phyloP scores from a whole-genome alignment of 768 basidiomycete species.

The Mycena filopes region DNA sequence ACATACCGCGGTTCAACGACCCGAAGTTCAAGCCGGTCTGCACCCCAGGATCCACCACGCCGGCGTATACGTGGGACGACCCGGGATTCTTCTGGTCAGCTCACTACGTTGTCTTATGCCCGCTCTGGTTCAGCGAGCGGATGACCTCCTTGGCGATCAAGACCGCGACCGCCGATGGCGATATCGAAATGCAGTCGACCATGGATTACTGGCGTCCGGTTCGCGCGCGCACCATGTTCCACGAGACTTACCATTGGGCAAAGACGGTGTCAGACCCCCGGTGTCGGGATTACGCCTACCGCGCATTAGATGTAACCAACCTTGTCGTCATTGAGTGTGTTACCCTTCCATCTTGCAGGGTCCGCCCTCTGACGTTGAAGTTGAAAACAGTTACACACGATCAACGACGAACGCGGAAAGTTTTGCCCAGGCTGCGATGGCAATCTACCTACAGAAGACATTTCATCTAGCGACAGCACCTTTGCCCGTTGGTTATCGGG shows the following conservation, averaged over 20 bases:
- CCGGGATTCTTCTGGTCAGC: not conserved
- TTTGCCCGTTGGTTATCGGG: not conserved
- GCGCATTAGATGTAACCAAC: not conserved
- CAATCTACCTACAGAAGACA: not conserved
- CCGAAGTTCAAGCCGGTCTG: not conserved
- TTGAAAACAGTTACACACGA: too few species aligned
- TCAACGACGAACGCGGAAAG: not conserved
- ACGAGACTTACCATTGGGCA: not conserved
- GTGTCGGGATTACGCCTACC: not conserved
- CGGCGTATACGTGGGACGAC: not conserved
- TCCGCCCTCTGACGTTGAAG: too few species aligned
- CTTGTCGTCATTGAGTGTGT: not conserved
- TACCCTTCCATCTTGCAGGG: too few species aligned
- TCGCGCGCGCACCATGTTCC: not conserved
- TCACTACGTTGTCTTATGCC: not conserved
- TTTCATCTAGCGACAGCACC: not conserved
- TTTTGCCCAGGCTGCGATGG: not conserved
- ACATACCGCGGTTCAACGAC: not conserved
- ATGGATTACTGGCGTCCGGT: not conserved
- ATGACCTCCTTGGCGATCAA: too few species aligned
- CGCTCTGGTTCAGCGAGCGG: too few species aligned
- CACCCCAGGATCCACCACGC: not conserved
- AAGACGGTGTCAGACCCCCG: not conserved
- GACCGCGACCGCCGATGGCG: too few species aligned
- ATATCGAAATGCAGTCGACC: slow-evolving; percentile 2